Conservation (phyloP, 345 rosid genomes). For the rapeseed (Brassica napus) region DNA sequence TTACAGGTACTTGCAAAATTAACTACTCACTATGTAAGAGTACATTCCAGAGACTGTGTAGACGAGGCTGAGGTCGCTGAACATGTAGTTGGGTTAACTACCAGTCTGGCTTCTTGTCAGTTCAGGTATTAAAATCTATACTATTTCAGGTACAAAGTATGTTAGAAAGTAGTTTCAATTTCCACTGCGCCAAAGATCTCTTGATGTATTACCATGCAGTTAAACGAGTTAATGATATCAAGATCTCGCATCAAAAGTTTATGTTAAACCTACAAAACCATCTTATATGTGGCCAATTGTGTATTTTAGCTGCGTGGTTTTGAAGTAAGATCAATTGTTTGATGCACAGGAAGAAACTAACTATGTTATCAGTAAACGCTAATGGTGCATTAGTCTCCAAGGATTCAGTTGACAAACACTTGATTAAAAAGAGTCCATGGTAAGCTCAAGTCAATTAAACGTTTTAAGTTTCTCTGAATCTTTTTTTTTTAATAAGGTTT, state of each 20-base stretch:
- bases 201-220: neutral
- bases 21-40: conserved; percentile 64
- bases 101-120: conserved; percentile 83
- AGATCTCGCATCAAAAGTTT: neutral
- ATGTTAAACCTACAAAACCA: neutral
- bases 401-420: conserved; percentile 56
- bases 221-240: neutral
- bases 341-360: conserved; percentile 70
- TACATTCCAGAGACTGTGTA: conserved; percentile 79
- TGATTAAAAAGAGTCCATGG: conserved; percentile 61
- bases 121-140: conserved; percentile 50
- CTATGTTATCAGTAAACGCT: conserved; percentile 72
- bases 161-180: neutral
- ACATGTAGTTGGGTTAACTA: conserved; percentile 79
- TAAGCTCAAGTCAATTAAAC: conserved; percentile 10
- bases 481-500: neutral
- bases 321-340: neutral
- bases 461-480: neutral
- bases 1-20: conserved; percentile 70
- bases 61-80: conserved; percentile 97
- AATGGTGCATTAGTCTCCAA: conserved; percentile 75
- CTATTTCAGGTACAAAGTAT: neutral
- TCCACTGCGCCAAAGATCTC: neutral
- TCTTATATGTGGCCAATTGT: neutral
- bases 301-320: neutral